phyloP scores from a whole-genome alignment of 208 protist genomes.

The Leishmania major region DNA sequence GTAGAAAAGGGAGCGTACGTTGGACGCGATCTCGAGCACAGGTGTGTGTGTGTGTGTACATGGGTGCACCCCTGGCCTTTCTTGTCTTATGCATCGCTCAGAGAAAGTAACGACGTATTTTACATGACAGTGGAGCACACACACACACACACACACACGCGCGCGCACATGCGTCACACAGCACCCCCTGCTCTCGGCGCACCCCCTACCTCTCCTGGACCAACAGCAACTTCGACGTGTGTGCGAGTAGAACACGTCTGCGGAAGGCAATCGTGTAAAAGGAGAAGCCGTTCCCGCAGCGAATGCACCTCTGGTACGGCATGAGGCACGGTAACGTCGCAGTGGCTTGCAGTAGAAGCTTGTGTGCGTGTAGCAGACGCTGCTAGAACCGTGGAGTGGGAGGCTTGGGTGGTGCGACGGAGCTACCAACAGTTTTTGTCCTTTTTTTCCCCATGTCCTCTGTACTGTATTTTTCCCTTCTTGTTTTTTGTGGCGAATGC shows the following conservation, averaged over 20 bases:
- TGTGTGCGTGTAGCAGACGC: background rate
- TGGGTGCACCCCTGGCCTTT: background rate
- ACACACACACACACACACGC: background rate
- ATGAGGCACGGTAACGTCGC: background rate
- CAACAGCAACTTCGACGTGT: background rate
- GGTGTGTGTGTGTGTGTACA: no score
- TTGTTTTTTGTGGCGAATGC: constrained; percentile 6
- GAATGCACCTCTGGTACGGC: background rate
- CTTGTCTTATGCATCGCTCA: background rate
- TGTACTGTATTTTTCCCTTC: constrained; percentile 18
- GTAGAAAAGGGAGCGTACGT: background rate
- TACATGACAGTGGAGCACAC: background rate
- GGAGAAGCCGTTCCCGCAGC: background rate
- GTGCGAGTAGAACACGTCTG: background rate
- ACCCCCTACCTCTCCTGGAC: background rate
- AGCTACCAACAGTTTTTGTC: background rate
- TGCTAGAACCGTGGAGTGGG: background rate
- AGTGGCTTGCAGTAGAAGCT: background rate
- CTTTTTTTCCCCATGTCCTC: constrained; percentile 9
- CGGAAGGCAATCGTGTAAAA: background rate
- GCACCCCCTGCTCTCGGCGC: background rate
- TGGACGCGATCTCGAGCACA: background rate
- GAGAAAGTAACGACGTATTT: constrained; percentile 10
- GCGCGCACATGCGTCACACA: background rate
- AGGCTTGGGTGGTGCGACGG: background rate